Conservation (phyloP, 2,329 filamentous ascomycete genomes). For the Geosmithia putterillii region DNA sequence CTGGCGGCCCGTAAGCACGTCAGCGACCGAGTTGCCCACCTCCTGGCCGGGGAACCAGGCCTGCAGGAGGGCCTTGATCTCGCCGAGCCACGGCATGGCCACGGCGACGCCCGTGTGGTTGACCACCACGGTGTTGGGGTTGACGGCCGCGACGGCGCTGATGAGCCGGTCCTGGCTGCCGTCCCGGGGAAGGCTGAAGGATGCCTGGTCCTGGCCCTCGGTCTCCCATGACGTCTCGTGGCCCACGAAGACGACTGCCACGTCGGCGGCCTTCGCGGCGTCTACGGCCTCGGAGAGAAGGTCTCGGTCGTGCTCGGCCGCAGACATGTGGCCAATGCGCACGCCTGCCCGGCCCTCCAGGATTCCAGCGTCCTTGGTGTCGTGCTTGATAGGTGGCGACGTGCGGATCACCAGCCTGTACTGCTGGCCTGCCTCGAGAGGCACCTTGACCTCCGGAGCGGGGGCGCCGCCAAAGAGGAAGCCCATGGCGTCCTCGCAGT, state of each 20-base stretch:
- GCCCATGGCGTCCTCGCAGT: slow-evolving; percentile 2
- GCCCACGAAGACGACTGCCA: slow-evolving; percentile 55
- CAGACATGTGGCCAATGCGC: slow-evolving; percentile 17
- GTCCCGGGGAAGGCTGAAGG: slow-evolving; percentile 54
- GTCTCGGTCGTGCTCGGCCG: slow-evolving; percentile 14
- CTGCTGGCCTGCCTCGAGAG: slow-evolving; percentile 13
- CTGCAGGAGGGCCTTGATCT: slow-evolving; percentile 43
- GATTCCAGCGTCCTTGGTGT: slow-evolving; percentile 14
- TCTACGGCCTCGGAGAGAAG: slow-evolving; percentile 36
- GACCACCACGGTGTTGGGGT: slow-evolving; percentile 54
- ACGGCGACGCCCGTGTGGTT: slow-evolving; percentile 59
- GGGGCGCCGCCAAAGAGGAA: slow-evolving; percentile 8
- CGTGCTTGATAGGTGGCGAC: slow-evolving; percentile 11
- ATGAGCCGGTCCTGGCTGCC: slow-evolving; percentile 44
- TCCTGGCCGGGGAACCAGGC: slow-evolving; percentile 65
- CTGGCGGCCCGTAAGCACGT: slow-evolving; percentile 56
- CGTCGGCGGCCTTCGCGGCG: slow-evolving; percentile 45
- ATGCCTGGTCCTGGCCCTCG: slow-evolving; percentile 62
- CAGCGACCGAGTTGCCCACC: slow-evolving; percentile 54
- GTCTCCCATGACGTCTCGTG: slow-evolving; percentile 67
- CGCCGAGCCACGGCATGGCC: slow-evolving; percentile 55
- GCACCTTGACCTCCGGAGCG: slow-evolving; percentile 16
- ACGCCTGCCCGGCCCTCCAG: slow-evolving; percentile 5
- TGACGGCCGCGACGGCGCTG: slow-evolving; percentile 47
- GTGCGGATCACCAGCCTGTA: slow-evolving; percentile 18